phyloP scores from a whole-genome alignment of 2,329 filamentous ascomycete species.

The Alternaria dauci region DNA sequence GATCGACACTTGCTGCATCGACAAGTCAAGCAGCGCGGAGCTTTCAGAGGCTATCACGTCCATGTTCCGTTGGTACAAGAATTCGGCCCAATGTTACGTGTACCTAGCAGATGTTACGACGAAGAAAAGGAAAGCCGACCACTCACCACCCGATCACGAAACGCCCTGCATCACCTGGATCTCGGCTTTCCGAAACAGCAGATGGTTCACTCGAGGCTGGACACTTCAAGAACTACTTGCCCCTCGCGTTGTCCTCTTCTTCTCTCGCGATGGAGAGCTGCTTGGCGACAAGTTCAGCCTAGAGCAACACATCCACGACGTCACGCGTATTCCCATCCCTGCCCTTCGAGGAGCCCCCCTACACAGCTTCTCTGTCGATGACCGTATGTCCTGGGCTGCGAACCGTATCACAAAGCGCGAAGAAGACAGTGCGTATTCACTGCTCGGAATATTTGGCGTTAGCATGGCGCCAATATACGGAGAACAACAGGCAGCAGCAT shows the following conservation, averaged over 20 bases:
- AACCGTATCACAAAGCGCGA: neutral
- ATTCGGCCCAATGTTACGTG: slow-evolving; percentile 9
- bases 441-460: neutral
- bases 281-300: slow-evolving; percentile 1
- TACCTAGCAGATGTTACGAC: slow-evolving; percentile 9
- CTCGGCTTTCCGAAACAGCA: slow-evolving; percentile 4
- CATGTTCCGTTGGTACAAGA: slow-evolving; percentile 11
- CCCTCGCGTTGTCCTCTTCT: neutral
- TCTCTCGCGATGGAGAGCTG: neutral
- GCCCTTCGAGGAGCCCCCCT: neutral
- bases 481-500: rapidly evolving
- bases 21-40: slow-evolving; percentile 1
- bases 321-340: neutral
- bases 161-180: neutral
- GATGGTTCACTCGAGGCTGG: slow-evolving; percentile 13
- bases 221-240: slow-evolving; percentile 16
- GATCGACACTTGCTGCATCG: slow-evolving; percentile 14
- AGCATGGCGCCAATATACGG: neutral
- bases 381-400: neutral
- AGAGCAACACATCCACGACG: neutral
- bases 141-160: neutral
- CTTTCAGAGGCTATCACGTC: slow-evolving; percentile 10
- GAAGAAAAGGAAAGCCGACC: neutral
- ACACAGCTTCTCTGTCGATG: neutral
- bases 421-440: neutral